Base-by-base conservation (phyloP, 257 asterid genomes). In the Solanum dulcamara region DNA sequence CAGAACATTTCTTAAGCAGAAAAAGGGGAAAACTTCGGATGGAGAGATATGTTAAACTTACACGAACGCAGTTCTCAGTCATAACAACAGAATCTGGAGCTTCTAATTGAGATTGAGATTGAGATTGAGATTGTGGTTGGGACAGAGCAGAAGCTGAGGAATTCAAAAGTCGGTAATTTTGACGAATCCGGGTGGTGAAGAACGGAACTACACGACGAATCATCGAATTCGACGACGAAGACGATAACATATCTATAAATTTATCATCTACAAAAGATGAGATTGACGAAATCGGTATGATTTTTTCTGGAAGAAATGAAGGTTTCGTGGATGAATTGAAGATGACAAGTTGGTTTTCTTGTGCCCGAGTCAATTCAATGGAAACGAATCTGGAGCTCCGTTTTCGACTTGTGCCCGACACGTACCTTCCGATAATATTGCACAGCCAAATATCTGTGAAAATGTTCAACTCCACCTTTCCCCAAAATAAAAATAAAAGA, bases 1-100 rank as follows among this genome's bases (percentile, higher is more conserved):
- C 42, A 40, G 4, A 62, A 81, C 4, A 38, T 26, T 50, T 80
- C 18, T 22, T 4, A 38, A 33, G 30, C 17, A 35, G 26, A 57
- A 33, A 48, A 32, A 62, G 15, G 28, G 46, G 33, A 10, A 28
- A 24, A 32, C 11, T 33, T 37, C 30, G 4, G 80, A 70, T 12
- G 20, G 46, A 22, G 2, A 38, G 3, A 35, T 20, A 71, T 71
- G 17, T 38, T 14, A 46, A 42, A 18, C 38, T 38, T 93, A 96
- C 99, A 93, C 93, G 90, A 67, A 94, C 91, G 86, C 99, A 96
- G 89, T 89, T 92, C 3, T 91, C 93, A 82, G 97, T 93, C 92
- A 96, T 80, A 40, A 90, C 90, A 22, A 94, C 87, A 38, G 89
- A 46, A 67, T 84, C 88, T 6, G 88, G 2, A 77, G 42, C 62